Evolutionary conservation across 2,329 filamentous ascomycete genomes (phyloP), one percentile per base, ranked within the genome.

Genomic region (Pseudogymnoascus sp.): DNA sequence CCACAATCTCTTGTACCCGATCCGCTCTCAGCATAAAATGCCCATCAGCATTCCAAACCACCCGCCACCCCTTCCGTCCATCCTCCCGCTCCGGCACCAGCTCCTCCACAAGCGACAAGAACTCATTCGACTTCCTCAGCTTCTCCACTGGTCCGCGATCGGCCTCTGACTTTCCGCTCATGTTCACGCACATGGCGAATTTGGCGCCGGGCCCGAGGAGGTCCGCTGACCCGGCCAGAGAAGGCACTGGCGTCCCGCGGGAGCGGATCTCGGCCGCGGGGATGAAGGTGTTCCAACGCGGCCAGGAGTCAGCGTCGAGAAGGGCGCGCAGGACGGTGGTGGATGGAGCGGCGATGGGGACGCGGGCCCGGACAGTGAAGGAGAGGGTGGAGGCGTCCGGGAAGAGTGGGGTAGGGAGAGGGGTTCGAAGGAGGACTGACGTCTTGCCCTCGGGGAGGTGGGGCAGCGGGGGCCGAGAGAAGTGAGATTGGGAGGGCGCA

Each of bases 231-330:
- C 62, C 65, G n/a, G 31, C n/a, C 5, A 35, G 60, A 7, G 5
- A 42, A 15, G 10, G n/a, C 18, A 7, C 15, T 39, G 21, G 60
- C n/a, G 4, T 35, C 25, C 8, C 59, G 25, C 80, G 75, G 64
- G 84, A 84, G 0, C 78, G 77, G 39, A 87, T 78, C 13, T 75
- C 74, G 15, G 82, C 82, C 75, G 84, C 81, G 40, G 84, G 84
- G 70, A 85, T 86, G 69, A 87, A 86, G 4, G 80, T 84, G 37
- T 80, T 78, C 69, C 69, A 71, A 35, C 59, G 5, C 1, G 36
- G 6, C 68, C 69, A 70, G 5, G 64, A 66, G 4, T 25, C 62
- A 1, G 65, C 66, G 59, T 69, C 62, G n/a, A 66, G 62, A 12
- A 70, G 59, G 3, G 65, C 59, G 25, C 66, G 60, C 12, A 69